Evolutionary conservation across 2,329 filamentous ascomycete genomes (phyloP).

Genomic region (Claviceps sp.): DNA sequence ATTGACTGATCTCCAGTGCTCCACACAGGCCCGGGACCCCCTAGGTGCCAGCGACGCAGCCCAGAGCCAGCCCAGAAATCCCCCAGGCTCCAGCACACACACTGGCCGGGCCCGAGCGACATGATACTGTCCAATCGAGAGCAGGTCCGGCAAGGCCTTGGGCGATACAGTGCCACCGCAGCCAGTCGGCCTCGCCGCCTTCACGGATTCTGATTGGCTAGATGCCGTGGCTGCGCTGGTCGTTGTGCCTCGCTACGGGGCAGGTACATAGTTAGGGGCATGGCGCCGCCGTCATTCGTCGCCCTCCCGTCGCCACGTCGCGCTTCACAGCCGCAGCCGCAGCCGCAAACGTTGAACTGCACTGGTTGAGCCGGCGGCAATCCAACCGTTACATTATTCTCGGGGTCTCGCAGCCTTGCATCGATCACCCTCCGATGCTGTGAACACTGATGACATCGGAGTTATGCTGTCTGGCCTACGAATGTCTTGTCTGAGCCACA

Average conservation of each 20-base stretch:
- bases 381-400: background rate
- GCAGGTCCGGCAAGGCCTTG: no score
- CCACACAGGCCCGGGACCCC: background rate
- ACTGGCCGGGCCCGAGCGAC: no score
- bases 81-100: no score
- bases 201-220: slow-evolving; percentile 20
- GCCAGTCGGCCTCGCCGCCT: slow-evolving; percentile 15
- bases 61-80: no score
- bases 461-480: background rate
- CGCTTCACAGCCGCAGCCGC: background rate
- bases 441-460: background rate
- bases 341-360: background rate
- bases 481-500: background rate
- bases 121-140: no score
- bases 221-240: slow-evolving; percentile 17
- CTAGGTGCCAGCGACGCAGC: background rate
- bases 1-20: background rate
- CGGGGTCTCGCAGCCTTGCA: background rate
- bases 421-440: background rate
- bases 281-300: background rate
- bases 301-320: slow-evolving; percentile 2
- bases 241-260: slow-evolving; percentile 6
- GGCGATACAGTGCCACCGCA: background rate
- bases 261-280: slow-evolving; percentile 1
- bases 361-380: background rate